A percentile compares a stretch with the other conserved stretches of the same genome.
Conservation (phyloP, 179 eudicot genomes). For the Beta lomatogona region DNA sequence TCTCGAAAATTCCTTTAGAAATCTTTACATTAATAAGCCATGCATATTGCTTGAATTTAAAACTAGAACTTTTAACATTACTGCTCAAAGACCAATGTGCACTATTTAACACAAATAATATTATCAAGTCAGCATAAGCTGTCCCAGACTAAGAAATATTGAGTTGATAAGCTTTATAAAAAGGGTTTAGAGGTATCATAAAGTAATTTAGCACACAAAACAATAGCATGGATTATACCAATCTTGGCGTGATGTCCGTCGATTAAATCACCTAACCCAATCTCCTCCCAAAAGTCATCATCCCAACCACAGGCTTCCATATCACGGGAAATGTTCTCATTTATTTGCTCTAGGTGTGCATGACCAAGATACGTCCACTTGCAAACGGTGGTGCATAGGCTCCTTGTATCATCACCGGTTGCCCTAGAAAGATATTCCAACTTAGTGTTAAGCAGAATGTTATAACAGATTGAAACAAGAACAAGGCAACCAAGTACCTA, state of each 20-base stretch:
- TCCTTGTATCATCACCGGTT: slow-evolving; percentile 98
- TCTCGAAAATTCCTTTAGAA: neutral
- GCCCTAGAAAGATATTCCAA: slow-evolving; percentile 56
- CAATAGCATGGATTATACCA: slow-evolving; percentile 45
- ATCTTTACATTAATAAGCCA: neutral
- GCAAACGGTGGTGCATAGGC: slow-evolving; percentile 96
- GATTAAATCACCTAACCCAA: slow-evolving; percentile 90
- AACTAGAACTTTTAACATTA: neutral
- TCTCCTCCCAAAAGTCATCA: slow-evolving; percentile 98
- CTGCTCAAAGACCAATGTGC: neutral
- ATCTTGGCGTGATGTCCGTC: slow-evolving; percentile 98
- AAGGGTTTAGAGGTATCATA: neutral
- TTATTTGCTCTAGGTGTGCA: slow-evolving; percentile 83
- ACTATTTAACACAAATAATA: too few relatives aligned
- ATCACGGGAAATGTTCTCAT: slow-evolving; percentile 62
- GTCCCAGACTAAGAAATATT: neutral
- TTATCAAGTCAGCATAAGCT: neutral
- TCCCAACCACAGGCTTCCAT: slow-evolving; percentile 99
- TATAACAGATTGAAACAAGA: neutral
- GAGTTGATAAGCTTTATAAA: neutral
- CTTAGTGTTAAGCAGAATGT: neutral
- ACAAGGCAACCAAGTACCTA: slow-evolving; percentile 50
- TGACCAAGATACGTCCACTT: slow-evolving; percentile 99
- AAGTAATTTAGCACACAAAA: neutral
- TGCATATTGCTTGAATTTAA: neutral